These are phyloP conservation scores for Fusarium musae DNA, from an alignment of 2,329 filamentous ascomycete species.

Conservation along the genomic window DNA sequence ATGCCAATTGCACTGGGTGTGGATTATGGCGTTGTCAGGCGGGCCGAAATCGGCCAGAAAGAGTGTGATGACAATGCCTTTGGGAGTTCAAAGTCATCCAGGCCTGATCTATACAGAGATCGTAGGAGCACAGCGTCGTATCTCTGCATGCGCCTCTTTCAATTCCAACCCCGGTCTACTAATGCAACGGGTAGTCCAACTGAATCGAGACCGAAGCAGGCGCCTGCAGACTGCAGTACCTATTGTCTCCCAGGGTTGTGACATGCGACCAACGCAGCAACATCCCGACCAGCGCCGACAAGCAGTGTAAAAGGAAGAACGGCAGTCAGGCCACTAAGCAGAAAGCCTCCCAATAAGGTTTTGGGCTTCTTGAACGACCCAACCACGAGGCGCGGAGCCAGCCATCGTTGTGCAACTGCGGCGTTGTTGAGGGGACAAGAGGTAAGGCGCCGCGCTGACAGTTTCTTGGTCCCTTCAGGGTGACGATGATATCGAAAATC, in stretches of 20 bases:
- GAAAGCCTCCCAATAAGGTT: conserved; percentile 4
- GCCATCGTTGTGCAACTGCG: conserved; percentile 1
- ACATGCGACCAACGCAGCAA: conserved; percentile 4
- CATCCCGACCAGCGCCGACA: conserved; percentile 3
- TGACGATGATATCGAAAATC: conserved; percentile 27
- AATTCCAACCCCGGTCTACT: conserved; percentile 10
- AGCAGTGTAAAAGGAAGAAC: conserved; percentile 7
- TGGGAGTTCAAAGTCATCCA: neutral
- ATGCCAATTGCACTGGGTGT: neutral
- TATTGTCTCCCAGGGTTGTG: conserved; percentile 14
- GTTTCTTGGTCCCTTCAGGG: conserved; percentile 13
- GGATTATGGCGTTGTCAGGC: neutral
- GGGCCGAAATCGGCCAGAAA: neutral
- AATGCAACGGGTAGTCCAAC: conserved; percentile 32
- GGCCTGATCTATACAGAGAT: conserved; percentile 20
- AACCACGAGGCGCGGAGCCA: conserved; percentile 9
- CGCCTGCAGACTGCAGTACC: conserved; percentile 26
- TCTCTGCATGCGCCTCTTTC: conserved; percentile 9
- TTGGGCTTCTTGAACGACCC: conserved; percentile 2
- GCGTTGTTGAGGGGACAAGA: conserved; percentile 12
- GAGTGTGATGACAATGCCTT: neutral
- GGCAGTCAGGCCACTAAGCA: conserved; percentile 17
- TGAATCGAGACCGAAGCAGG: conserved; percentile 35
- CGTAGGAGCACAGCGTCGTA: conserved; percentile 5
- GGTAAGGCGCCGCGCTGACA: conserved; percentile 17